Evolutionary conservation across 768 basidiomycete species (phyloP), one percentile per base, ranked within the genome.

Genomic region (Lactarius tabidus): DNA sequence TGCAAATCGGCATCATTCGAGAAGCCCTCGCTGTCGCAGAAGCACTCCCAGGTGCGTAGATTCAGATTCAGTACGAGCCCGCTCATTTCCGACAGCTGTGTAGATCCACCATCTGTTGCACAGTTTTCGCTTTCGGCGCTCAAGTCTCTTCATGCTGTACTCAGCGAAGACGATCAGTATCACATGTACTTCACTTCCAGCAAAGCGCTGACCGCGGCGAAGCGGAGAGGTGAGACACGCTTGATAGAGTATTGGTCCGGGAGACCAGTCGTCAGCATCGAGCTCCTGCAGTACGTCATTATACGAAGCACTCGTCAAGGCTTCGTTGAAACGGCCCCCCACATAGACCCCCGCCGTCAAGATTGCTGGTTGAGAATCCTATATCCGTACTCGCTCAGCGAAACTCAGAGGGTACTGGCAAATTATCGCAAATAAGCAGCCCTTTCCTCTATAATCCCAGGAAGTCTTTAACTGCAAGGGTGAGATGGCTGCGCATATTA

Each of bases 401-500:
- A 56, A 61, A 70, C 48, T 78, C 77, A 14, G 77, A 77, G 29
- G 72, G 78, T 3, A 63, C 56, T 3, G 36, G 68, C 4, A 77
- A 76, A 31, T 81, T 86, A 2, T 78, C 88, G 56, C 75, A 86
- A 4, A 78, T 79, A 35, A 84, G 81, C 26, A 90, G 95, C 73
- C 89, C 91, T 1, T 98, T 98, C 76, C 77, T 98, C 63, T 97
- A 97, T 74, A 95, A 98, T 74, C 96, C 96, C 2, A 80, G 95
- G 63, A 86, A 83, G 72, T 75, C 82, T 8, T 75, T 78, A 48
- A 77, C 80, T 35, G 79, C 80, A 18, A 86, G 87, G 80, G 90
- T 91, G 51, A 71, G 79, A 68, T 33, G 9, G 6, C 18, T 26
- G 29, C 8, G 20, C 29, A 41, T 12, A 54, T n/a, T 36, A 33